A percentile compares a stretch with the other conserved stretches of the same genome.
Evolutionary conservation across 2,329 filamentous ascomycete species (phyloP).

Genomic region (Monascus ruber): DNA sequence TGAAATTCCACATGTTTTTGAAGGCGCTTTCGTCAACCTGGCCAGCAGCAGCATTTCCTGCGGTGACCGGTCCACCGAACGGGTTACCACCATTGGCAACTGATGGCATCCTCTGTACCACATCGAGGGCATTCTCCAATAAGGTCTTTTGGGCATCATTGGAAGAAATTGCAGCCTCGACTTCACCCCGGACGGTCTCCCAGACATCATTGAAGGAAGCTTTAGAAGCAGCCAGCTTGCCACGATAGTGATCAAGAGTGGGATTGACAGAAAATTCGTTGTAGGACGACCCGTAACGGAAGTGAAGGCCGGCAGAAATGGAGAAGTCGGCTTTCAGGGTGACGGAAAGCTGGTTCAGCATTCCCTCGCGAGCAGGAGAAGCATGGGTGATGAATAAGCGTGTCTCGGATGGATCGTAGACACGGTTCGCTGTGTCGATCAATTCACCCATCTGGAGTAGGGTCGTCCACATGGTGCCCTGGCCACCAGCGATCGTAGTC

Average conservation of each 20-base stretch:
- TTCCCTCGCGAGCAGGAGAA: slow-evolving; percentile 88
- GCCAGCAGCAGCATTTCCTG: slow-evolving; percentile 57
- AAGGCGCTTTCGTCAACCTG: slow-evolving; percentile 97
- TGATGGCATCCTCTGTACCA: slow-evolving; percentile 96
- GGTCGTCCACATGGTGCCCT: slow-evolving; percentile 99
- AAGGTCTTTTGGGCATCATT: slow-evolving; percentile 92
- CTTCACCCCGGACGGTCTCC: slow-evolving; percentile 95
- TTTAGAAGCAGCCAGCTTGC: slow-evolving; percentile 94
- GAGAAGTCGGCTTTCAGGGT: slow-evolving; percentile 97
- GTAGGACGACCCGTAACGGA: slow-evolving; percentile 97
- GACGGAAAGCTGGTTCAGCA: slow-evolving; percentile 94
- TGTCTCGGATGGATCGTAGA: slow-evolving; percentile 96
- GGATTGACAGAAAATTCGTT: slow-evolving; percentile 99
- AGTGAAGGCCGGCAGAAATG: slow-evolving; percentile 91
- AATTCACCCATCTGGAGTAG: slow-evolving; percentile 95
- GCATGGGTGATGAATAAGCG: slow-evolving; percentile 94
- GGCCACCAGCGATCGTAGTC: slow-evolving; percentile 94
- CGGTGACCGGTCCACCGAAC: slow-evolving; percentile 75
- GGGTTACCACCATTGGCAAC: slow-evolving; percentile 93
- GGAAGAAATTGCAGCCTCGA: slow-evolving; percentile 84
- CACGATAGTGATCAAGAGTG: slow-evolving; percentile 93
- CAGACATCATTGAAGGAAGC: slow-evolving; percentile 98
- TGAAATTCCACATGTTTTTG: slow-evolving; percentile 99
- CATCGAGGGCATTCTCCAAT: slow-evolving; percentile 76
- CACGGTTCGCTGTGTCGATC: slow-evolving; percentile 92